These are phyloP conservation scores for Aspergillus glaucus DNA, from an alignment of 2,329 filamentous ascomycete genomes.

Conservation along the genomic window DNA sequence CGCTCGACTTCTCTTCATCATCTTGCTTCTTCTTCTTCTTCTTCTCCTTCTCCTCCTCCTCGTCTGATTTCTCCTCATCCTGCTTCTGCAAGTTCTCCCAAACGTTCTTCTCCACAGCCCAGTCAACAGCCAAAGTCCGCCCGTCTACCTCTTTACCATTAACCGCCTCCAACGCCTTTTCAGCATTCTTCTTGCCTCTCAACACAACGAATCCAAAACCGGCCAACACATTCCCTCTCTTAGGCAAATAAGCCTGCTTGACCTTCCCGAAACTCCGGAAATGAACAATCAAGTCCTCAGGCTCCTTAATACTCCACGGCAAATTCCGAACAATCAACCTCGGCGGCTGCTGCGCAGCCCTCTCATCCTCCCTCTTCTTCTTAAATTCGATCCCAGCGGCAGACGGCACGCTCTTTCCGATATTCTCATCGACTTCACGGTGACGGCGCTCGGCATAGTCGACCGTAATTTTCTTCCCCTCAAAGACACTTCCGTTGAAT, in stretches of 20 bases:
- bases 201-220: constrained; percentile 93
- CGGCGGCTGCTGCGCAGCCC: constrained; percentile 56
- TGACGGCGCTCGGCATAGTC: constrained; percentile 84
- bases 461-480: constrained; percentile 75
- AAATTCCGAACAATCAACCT: constrained; percentile 88
- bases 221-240: constrained; percentile 62
- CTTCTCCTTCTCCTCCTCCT: constrained; percentile 17
- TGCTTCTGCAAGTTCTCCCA: constrained; percentile 64
- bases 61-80: constrained; percentile 18
- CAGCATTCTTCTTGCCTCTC: constrained; percentile 80
- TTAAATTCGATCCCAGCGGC: constrained; percentile 32
- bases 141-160: constrained; percentile 91
- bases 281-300: constrained; percentile 69
- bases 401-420: constrained; percentile 35
- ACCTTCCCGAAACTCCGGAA: constrained; percentile 90
- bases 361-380: constrained; percentile 50
- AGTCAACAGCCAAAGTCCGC: constrained; percentile 84
- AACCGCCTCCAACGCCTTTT: constrained; percentile 74
- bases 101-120: constrained; percentile 84
- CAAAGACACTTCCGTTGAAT: constrained; percentile 69
- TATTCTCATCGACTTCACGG: constrained; percentile 54
- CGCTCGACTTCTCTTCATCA: constrained; percentile 35
- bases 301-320: constrained; percentile 88
- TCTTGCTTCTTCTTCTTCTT: constrained; percentile 24
- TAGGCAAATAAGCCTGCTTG: constrained; percentile 78